Conservation (phyloP, 495 filamentous ascomycete genomes). For the Xylaria longipes region DNA sequence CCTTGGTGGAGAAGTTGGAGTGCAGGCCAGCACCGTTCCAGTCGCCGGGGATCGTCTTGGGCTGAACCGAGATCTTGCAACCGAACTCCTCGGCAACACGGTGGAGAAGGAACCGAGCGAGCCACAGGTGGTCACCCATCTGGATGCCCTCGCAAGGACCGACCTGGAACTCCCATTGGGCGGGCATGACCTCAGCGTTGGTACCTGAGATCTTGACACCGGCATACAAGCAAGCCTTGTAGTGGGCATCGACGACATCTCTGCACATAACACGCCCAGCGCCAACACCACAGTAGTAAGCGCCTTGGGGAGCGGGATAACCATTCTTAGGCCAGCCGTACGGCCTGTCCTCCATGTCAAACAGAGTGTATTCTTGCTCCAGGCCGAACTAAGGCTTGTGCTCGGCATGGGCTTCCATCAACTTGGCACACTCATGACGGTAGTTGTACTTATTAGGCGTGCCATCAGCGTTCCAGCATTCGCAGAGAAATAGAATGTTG, state of each 20-base stretch:
- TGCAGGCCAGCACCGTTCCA: slow-evolving; percentile 99
- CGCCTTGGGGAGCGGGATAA: slow-evolving; percentile 94
- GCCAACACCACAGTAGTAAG: slow-evolving; percentile 99
- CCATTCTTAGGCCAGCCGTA: slow-evolving; percentile 96
- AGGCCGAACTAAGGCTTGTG: slow-evolving; percentile 97
- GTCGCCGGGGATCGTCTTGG: slow-evolving; percentile 98
- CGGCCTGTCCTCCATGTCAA: slow-evolving; percentile 84
- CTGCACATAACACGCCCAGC: slow-evolving; percentile 97
- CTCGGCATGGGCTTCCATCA: slow-evolving; percentile 86
- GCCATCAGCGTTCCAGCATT: slow-evolving; percentile 96
- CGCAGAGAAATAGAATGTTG: slow-evolving; percentile 93
- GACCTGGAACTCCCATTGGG: slow-evolving; percentile 99
- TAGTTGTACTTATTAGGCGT: slow-evolving; percentile 98
- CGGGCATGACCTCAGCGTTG: slow-evolving; percentile 99
- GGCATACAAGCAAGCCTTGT: slow-evolving; percentile 94
- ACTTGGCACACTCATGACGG: slow-evolving; percentile 84
- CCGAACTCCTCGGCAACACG: slow-evolving; percentile 97
- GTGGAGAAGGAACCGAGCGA: slow-evolving; percentile 94
- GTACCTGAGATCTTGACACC: slow-evolving; percentile 95
- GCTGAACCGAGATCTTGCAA: slow-evolving; percentile 92
- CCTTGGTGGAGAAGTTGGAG: slow-evolving; percentile 83
- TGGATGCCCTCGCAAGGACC: slow-evolving; percentile 92
- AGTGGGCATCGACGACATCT: slow-evolving; percentile 98
- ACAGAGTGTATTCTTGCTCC: slow-evolving; percentile 95
- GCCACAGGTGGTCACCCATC: slow-evolving; percentile 97